Percentiles rank a stretch among this genome's conserved stretches.
phyloP scores from a whole-genome alignment of 2,329 filamentous ascomycete genomes.

The Penicillium sp. region DNA sequence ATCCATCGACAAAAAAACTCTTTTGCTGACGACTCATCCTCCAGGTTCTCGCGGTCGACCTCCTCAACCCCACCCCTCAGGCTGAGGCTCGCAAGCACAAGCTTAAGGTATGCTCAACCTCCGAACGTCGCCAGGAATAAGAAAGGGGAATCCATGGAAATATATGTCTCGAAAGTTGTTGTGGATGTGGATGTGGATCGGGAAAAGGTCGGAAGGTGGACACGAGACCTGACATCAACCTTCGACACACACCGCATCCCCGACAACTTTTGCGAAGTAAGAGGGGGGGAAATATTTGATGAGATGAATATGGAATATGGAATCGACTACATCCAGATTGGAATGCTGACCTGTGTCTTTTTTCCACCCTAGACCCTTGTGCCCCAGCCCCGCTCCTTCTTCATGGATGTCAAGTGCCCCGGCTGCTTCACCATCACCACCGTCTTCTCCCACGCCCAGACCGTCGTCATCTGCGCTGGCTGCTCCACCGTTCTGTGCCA shows the following conservation, averaged over 20 bases:
- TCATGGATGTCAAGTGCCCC: constrained; percentile 99
- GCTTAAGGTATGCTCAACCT: constrained; percentile 80
- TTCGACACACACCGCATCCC: background rate
- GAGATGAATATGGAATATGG: background rate
- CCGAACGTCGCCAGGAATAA: constrained; percentile 10
- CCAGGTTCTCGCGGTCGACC: constrained; percentile 99
- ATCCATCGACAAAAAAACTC: constrained; percentile 7
- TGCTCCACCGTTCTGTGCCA: constrained; percentile 99
- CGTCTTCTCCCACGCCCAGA: constrained; percentile 99
- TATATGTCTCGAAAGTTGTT: constrained; percentile 11
- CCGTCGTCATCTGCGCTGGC: constrained; percentile 99
- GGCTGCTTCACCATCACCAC: constrained; percentile 99
- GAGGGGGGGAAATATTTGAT: background rate
- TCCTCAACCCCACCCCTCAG: constrained; percentile 97
- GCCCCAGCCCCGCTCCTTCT: constrained; percentile 96
- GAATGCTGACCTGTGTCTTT: constrained; percentile 4
- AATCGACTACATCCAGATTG: background rate
- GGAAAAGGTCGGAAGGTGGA: background rate
- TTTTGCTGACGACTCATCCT: constrained; percentile 31
- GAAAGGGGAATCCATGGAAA: constrained; percentile 5
- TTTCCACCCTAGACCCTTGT: constrained; percentile 74
- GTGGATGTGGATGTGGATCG: constrained; percentile 9
- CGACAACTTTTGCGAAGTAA: background rate
- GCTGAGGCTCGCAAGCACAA: constrained; percentile 99
- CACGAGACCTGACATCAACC: background rate